Evolutionary conservation across 768 basidiomycete genomes (phyloP), one percentile per base, ranked within the genome.

Genomic region (Porphyrellus cyaneotinctus): DNA sequence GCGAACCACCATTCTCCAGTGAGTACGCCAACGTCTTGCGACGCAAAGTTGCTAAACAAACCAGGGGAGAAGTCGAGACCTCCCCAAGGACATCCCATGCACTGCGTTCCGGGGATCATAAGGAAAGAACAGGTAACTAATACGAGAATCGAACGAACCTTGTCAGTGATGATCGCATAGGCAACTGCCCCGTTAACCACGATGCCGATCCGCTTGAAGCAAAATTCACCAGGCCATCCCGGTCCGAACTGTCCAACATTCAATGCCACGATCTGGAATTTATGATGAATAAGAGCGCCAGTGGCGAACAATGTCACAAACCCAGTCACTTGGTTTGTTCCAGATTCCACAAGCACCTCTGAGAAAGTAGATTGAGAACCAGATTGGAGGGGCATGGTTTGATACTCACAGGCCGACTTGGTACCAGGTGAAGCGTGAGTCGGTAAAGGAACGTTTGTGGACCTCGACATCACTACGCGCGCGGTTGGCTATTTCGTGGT

Each of bases 61-160:
- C 83, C 82, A n/a, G 70, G 66, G 23, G 83, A 82, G 30, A 90
- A 70, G 66, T 91, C 89, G 24, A 91, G 79, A 32, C 80, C 87
- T 42, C 77, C 78, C 52, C 70, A 78, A 14, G 80, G 79, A 64
- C 88, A 91, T 20, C 76, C 78, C 35, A 81, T 81, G 62, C 87
- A 88, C 79, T 87, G 61, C 13, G 33, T 47, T 35, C 28, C 38
- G 41, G 30, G 51, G 17, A 33, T 22, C 26, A 18, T 56, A 3
- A 62, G n/a, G 47, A 1, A 20, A 43, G 26, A 32, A 18, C 10
- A 31, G 6, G 14, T 15, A 26, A 8, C 31, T 4, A 7, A 30
- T 6, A 2, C 13, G 18, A 47, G 32, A 23, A 22, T 18, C 10
- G n/a, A 46, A 38, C 64, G 54, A 39, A 83, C 85, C 79, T 76